Percentiles rank a stretch among this genome's conserved stretches.
Conservation (phyloP, 1,139 yeast species). For the Blastobotrys aristatus region DNA sequence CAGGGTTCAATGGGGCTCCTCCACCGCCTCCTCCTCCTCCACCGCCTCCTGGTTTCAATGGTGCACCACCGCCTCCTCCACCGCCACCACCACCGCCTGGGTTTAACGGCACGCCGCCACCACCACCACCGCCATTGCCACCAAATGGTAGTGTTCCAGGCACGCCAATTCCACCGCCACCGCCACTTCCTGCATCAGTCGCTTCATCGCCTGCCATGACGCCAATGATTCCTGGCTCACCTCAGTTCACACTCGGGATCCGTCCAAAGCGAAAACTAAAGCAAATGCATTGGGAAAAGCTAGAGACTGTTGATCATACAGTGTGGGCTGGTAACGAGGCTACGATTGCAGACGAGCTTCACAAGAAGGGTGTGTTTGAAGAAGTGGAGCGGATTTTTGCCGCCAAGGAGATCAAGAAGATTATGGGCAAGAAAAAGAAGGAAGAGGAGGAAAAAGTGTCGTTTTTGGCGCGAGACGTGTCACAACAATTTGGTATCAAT, state of each 20-base stretch:
- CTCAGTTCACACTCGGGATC: slow-evolving; percentile 23
- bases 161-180: slow-evolving; percentile 28
- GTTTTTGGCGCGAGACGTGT: slow-evolving; percentile 71
- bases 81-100: slow-evolving; percentile 35
- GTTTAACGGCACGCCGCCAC: slow-evolving; percentile 25
- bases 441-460: slow-evolving; percentile 46
- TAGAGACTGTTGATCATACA: slow-evolving; percentile 61
- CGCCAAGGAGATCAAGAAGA: slow-evolving; percentile 49
- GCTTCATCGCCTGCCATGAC: slow-evolving; percentile 21
- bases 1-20: slow-evolving; percentile 25
- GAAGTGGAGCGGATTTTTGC: slow-evolving; percentile 79
- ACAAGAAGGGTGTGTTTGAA: slow-evolving; percentile 64
- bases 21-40: slow-evolving; percentile 28
- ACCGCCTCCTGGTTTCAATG: slow-evolving; percentile 16
- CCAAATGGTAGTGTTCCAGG: slow-evolving; percentile 15
- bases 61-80: slow-evolving; percentile 39
- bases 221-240: slow-evolving; percentile 20
- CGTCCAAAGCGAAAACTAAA: slow-evolving; percentile 67
- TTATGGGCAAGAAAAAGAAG: slow-evolving; percentile 33
- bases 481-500: slow-evolving; percentile 90
- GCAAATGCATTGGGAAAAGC: slow-evolving; percentile 94
- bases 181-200: slow-evolving; percentile 24
- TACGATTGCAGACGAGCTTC: slow-evolving; percentile 49
- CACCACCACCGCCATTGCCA: slow-evolving; percentile 32
- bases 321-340: slow-evolving; percentile 64